Evolutionary conservation across 2,329 filamentous ascomycete species (phyloP).

Genomic region (Raffaelea ambrosiae): DNA sequence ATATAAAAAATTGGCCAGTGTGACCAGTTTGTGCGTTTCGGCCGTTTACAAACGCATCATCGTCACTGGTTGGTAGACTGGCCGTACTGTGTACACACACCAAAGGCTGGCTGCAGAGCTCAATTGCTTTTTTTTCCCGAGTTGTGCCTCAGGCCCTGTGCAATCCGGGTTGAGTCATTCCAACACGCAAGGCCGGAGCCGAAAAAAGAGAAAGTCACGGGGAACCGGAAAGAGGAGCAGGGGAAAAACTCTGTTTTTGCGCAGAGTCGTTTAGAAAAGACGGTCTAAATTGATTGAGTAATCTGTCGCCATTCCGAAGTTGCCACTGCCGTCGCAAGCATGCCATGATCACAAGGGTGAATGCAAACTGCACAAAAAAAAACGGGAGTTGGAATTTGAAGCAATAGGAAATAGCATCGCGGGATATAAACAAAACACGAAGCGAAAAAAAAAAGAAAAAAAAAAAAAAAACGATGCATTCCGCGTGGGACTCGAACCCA

Average conservation of each 20-base stretch:
- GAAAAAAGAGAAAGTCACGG: not conserved
- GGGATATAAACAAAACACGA: not conserved
- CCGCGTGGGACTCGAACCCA: slow-evolving; percentile 35
- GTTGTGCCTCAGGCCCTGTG: too few relatives aligned
- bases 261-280: not conserved
- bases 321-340: not conserved
- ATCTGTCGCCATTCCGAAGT: not conserved
- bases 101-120: too few relatives aligned
- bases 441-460: not conserved
- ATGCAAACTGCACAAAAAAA: not conserved
- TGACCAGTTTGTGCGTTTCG: too few relatives aligned
- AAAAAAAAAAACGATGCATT: slow-evolving; percentile 27
- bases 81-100: too few relatives aligned
- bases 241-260: too few relatives aligned
- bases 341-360: too few relatives aligned
- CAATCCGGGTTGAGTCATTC: not conserved
- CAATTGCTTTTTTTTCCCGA: too few relatives aligned
- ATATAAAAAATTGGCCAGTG: not conserved
- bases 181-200: not conserved
- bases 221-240: not conserved
- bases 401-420: not conserved
- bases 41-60: not conserved
- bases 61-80: too few relatives aligned
- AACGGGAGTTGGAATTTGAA: not conserved
- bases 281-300: not conserved